Percentiles rank a stretch among this genome's conserved stretches.
These are phyloP conservation scores for Atkinsonella texensis DNA, from an alignment of 2,329 filamentous ascomycete genomes.

Conservation along the genomic window DNA sequence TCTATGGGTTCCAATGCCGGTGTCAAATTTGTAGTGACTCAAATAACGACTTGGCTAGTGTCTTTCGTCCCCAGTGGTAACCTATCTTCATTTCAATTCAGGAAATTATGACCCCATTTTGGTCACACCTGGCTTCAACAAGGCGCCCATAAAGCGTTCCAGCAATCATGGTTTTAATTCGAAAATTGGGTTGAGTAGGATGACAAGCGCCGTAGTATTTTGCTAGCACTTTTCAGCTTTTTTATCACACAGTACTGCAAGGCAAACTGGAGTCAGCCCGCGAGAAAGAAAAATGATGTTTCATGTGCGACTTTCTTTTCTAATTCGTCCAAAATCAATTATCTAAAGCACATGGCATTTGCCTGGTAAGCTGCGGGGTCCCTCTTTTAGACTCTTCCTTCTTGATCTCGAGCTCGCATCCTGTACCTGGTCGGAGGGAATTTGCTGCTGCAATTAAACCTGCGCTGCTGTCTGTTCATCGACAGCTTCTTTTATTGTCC, in stretches of 20 bases:
- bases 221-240: not conserved
- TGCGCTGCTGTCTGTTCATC: not conserved
- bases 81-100: not conserved
- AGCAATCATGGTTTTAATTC: no score
- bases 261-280: not conserved
- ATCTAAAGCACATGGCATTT: not conserved
- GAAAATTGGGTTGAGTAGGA: not conserved
- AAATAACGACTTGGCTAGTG: constrained; percentile 5
- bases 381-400: not conserved
- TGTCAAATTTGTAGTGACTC: constrained; percentile 33
- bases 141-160: no score
- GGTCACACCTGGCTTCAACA: no score
- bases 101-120: no score
- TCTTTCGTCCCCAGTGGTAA: not conserved
- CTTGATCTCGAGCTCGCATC: not conserved
- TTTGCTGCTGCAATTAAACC: not conserved
- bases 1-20: constrained; percentile 40
- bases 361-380: not conserved
- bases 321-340: not conserved
- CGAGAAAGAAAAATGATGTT: not conserved
- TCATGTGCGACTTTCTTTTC: not conserved
- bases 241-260: not conserved
- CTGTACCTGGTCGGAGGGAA: not conserved
- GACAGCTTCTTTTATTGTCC: constrained; percentile 19
- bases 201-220: not conserved